Conservation (phyloP, 768 basidiomycete species). For the Auriscalpium orientale region DNA sequence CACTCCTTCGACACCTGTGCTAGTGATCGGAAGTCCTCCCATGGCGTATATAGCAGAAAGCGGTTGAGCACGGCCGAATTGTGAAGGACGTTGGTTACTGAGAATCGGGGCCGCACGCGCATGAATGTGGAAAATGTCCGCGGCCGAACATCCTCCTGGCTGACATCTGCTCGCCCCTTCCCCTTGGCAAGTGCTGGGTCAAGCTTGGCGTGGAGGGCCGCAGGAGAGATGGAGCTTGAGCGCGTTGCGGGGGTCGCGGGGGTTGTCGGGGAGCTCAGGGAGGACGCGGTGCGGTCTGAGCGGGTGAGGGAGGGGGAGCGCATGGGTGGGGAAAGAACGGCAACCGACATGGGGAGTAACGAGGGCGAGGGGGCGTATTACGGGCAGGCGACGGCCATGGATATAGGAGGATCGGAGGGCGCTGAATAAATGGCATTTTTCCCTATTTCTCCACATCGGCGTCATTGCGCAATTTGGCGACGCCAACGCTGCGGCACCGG, state of each 20-base stretch:
- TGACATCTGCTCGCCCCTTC: neutral
- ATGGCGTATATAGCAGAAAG: constrained; percentile 26
- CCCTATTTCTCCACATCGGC: no score
- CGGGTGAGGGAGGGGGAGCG: neutral
- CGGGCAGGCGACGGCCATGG: neutral
- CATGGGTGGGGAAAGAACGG: neutral
- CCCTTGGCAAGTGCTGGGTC: no score
- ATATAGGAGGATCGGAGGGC: no score
- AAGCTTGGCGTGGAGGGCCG: neutral
- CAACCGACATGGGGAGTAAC: neutral
- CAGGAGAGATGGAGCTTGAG: neutral
- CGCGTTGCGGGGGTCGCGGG: neutral
- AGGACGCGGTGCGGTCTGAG: constrained; percentile 1
- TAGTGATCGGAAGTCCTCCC: constrained; percentile 35
- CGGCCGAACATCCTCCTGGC: neutral
- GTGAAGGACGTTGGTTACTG: constrained; percentile 22
- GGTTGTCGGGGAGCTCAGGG: neutral
- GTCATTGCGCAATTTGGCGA: no score
- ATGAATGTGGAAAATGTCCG: neutral
- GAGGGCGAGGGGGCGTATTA: neutral
- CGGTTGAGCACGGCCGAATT: constrained; percentile 27
- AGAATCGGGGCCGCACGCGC: constrained; percentile 5
- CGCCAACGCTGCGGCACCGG: no score
- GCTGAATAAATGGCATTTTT: no score
- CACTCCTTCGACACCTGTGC: constrained; percentile 28